Evolutionary conservation across 2,329 filamentous ascomycete genomes (phyloP), one percentile per base, ranked within the genome.

Genomic region (Helminthosporium solani): DNA sequence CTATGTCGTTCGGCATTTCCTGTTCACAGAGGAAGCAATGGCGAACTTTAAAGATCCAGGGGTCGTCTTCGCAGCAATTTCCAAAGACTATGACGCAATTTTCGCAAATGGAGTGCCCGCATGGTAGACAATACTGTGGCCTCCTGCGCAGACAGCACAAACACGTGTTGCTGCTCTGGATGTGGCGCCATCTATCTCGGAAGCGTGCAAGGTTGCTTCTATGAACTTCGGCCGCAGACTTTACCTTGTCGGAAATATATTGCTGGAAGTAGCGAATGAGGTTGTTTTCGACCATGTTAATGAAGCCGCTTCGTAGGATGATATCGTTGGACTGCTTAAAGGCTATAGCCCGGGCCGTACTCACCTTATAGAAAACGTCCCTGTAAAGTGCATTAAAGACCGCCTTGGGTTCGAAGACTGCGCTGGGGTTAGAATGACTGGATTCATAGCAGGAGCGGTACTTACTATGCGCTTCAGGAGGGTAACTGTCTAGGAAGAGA

Each of bases 401-500:
- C 18, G n/a, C n/a, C 33, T 40, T 45, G 37, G 43, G 43, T 27
- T 43, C 33, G 44, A 53, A 53, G 27, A 30, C 34, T 36, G 11
- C 11, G 19, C 19, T 36, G 16, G 19, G 34, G 19, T 36, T 36
- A 36, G 34, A 21, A 36, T 36, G 16, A 18, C 15, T 36, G 19
- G 34, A 36, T 36, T 36, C 19, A 11, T 18, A 21, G 15, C 16
- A 19, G 34, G 34, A 36, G 11, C 16, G 16, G 19, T 36, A 36
- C 34, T 25, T 40, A 40, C 37, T 28, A 19, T 40, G 20, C 34
- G 46, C 42, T 38, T 51, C 42, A 30, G 53, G 54, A 34, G 53
- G 52, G 38, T 62, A 63, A 40, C 50, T 56, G 48, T 64, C 53
- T 20, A 63, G 45, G 11, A 64, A 31, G 11, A 64, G 40, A 42